Base-by-base conservation (phyloP, 108 stramenopile genomes). In the Poteriospumella lacustris region DNA sequence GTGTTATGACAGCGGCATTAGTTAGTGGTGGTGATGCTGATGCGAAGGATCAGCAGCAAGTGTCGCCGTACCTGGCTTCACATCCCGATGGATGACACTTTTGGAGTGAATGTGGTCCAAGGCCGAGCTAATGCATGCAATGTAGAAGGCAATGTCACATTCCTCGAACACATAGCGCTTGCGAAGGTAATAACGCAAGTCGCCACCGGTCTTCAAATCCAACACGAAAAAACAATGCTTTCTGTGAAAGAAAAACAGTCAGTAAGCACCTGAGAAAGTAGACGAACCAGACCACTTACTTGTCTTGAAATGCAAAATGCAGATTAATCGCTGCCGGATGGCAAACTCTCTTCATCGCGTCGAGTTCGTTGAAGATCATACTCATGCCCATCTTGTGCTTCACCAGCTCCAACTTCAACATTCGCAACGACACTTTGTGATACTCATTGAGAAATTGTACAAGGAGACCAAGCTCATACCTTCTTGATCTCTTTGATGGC, bases 401-500 rank as follows among this genome's bases (percentile, higher is more conserved):
- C 41, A 73, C 9, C 36, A 73, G 47, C 5, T 52, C 70, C 3
- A 42, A 9, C 70, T 73, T 33, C 3, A 73, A 34, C 28, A 12
- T 5, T 34, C 15, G 36, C 36, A 64, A 34, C 15, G 36, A 64
- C 9, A 34, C 15, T 24, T 34, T 31, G 36, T 24, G 12, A 31
- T 64, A 64, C 15, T 9, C 52, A 19, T 56, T 15, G 15, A 15
- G 15, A 56, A 56, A 24, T 19, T 19, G 24, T 56, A 34, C 29
- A 64, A 64, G 60, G 28, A 12, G 36, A 12, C 36, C 31, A 64
- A 26, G 36, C n/a, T n/a, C n/a, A 34, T 64, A 64, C 60, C 60
- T 64, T 64, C 9, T 73, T 24, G 24, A 73, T 73, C 70, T 73
- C 70, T 73, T 73, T 73, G 15, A 56, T 56, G 9, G 70, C 70